phyloP scores from a whole-genome alignment of 306 rosid species.

The Vigna radiata region DNA sequence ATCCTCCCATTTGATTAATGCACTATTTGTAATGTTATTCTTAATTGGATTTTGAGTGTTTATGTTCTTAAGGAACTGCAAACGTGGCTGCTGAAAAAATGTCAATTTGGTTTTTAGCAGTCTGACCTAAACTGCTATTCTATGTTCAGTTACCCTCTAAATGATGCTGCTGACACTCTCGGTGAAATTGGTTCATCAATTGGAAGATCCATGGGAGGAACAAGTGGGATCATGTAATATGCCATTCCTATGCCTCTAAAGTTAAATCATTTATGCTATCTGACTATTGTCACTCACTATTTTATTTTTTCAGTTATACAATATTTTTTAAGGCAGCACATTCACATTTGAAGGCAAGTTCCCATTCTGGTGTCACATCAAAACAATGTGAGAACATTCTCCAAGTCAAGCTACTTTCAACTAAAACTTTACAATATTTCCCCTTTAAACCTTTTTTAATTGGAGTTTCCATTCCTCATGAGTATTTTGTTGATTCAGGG shows the following conservation, averaged over 20 bases:
- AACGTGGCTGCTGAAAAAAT: slow-evolving; percentile 32
- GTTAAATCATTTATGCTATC: slow-evolving; percentile 32
- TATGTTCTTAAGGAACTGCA: slow-evolving; percentile 8
- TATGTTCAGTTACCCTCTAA: slow-evolving; percentile 83
- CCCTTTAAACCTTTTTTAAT: slow-evolving; percentile 17
- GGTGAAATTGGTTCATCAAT: slow-evolving; percentile 83
- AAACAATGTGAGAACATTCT: slow-evolving; percentile 69
- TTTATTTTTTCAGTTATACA: slow-evolving; percentile 57
- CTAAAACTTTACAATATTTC: slow-evolving; percentile 17
- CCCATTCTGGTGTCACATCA: slow-evolving; percentile 54
- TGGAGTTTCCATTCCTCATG: slow-evolving; percentile 27
- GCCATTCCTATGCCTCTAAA: slow-evolving; percentile 40
- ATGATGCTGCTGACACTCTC: slow-evolving; percentile 88
- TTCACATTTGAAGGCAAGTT: slow-evolving; percentile 65
- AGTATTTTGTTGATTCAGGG: slow-evolving; percentile 68
- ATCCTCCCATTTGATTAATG: slow-evolving; percentile 25
- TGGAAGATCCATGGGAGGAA: slow-evolving; percentile 93
- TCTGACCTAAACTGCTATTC: slow-evolving; percentile 45
- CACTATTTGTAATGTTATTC: slow-evolving; percentile 1
- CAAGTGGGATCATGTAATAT: slow-evolving; percentile 89
- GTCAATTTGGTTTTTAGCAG: slow-evolving; percentile 40
- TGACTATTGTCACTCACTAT: slow-evolving; percentile 15
- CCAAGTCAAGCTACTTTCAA: slow-evolving; percentile 32
- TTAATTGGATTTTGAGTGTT: slow-evolving; percentile 12
- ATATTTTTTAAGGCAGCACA: slow-evolving; percentile 87